Evolutionary conservation across 2,329 filamentous ascomycete genomes (phyloP), one percentile per base, ranked within the genome.

Genomic region (Teratosphaeriaceae sp.): DNA sequence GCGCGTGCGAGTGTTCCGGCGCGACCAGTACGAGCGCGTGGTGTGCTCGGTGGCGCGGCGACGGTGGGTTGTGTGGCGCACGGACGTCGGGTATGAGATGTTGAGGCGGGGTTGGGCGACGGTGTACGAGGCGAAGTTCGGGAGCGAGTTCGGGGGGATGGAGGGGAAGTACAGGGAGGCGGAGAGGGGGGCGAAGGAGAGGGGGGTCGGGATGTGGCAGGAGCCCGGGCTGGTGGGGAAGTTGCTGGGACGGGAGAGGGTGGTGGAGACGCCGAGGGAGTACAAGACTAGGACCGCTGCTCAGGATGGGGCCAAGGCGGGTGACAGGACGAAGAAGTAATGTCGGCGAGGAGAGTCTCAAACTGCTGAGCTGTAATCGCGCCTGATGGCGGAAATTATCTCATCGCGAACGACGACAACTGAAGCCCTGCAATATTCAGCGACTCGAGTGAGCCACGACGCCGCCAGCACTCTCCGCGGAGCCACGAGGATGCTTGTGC

Each of bases 11-110:
- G 76, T 96, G 40, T 87, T 89, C 66, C 82, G 80, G 46, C 78
- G 82, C 41, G 94, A 98, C 63, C 92, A 97, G 61, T 98, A 97
- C 64, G 84, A 89, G 51, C 82, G 92, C 35, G 80, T 94, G 5
- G 88, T 98, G 1, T 88, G 84, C 13, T 92, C 86, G 0, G 90
- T 90, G 1, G 86, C 79, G 56, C 30, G 39, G 33, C 36, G 52
- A 40, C 38, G 46, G 33, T 58, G 56, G 48, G 26, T 51, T 3
- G 65, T 87, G 8, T 73, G 86, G 46, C 80, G 80, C 53, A 78
- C 76, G 45, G 89, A 98, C 63, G 85, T 98, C 4, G 88, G 90
- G 2, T 68, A 89, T 47, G 85, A 94, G 64, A 94, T 98, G 89
- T 67, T 98, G 48, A 85, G 80, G 67, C 74, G 70, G 18, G 92